Evolutionary conservation across 192 early-diverging fungal species (phyloP).

Genomic region (Mortierella antarctica): DNA sequence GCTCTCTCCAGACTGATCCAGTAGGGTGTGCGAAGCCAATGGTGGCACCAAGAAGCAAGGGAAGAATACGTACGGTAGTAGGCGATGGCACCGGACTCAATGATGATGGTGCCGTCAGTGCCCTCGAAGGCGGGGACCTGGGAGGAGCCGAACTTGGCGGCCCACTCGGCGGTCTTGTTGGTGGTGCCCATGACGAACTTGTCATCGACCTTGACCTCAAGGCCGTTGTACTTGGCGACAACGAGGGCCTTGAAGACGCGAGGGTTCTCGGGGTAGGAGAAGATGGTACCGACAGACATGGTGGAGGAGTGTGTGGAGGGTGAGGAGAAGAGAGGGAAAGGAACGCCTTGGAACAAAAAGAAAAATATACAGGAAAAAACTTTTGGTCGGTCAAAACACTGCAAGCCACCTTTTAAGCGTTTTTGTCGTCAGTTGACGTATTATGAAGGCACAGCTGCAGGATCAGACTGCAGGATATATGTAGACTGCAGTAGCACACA

Average conservation of each 20-base stretch:
- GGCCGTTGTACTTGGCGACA: slow-evolving; percentile 81
- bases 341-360: slow-evolving; percentile 4
- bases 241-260: slow-evolving; percentile 72
- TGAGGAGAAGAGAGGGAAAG: slow-evolving; percentile 3
- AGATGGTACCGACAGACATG: slow-evolving; percentile 62
- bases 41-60: background rate
- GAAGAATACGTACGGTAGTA: slow-evolving; percentile 78
- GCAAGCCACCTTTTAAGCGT: too few relatives aligned
- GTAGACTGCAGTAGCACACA: too few relatives aligned
- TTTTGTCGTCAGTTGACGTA: too few relatives aligned
- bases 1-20: background rate
- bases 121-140: slow-evolving; percentile 92
- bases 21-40: background rate
- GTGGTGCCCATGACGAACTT: slow-evolving; percentile 73
- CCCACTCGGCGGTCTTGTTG: slow-evolving; percentile 85
- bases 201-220: slow-evolving; percentile 74
- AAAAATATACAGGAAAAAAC: slow-evolving; percentile 6
- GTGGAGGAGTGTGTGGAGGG: slow-evolving; percentile 11
- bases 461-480: too few relatives aligned
- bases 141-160: slow-evolving; percentile 92
- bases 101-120: slow-evolving; percentile 76
- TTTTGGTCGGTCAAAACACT: background rate
- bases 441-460: too few relatives aligned
- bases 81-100: slow-evolving; percentile 91
- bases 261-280: slow-evolving; percentile 76